These are phyloP conservation scores for Asterochloris erici DNA, from an alignment of 139 green algal genomes.

Conservation along the genomic window DNA sequence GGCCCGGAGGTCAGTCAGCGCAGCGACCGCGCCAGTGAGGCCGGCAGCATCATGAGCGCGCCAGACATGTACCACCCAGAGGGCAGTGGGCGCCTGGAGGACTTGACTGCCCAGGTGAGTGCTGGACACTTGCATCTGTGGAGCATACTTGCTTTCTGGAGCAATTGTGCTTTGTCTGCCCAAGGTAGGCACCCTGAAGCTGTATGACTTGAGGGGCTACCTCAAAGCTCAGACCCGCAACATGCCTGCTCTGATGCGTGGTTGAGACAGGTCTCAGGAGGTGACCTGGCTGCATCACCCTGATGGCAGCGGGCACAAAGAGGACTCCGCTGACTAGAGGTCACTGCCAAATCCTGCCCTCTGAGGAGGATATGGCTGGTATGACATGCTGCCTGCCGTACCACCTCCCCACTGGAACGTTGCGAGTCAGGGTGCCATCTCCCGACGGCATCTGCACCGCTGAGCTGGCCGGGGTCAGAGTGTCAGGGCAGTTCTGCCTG, in stretches of 20 bases:
- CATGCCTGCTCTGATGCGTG: background rate
- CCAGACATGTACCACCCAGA: slow-evolving; percentile 18
- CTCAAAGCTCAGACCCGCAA: background rate
- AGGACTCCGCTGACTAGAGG: too few relatives aligned
- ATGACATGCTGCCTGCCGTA: too few relatives aligned
- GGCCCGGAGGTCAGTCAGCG: background rate
- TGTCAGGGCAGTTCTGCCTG: too few relatives aligned
- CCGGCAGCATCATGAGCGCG: slow-evolving; percentile 7
- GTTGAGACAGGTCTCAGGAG: background rate
- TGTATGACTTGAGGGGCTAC: background rate
- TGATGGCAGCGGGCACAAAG: too few relatives aligned
- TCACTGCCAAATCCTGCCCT: too few relatives aligned
- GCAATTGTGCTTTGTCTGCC: background rate
- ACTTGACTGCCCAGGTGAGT: background rate
- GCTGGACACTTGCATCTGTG: background rate
- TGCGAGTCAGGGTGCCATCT: too few relatives aligned
- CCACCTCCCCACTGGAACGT: too few relatives aligned
- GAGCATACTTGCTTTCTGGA: background rate
- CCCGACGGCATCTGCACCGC: too few relatives aligned
- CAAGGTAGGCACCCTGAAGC: background rate
- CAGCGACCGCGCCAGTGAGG: slow-evolving; percentile 6
- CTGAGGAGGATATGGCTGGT: too few relatives aligned
- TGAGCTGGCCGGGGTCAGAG: too few relatives aligned
- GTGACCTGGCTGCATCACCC: background rate
- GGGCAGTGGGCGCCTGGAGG: background rate